Base-by-base conservation (phyloP, 495 filamentous ascomycete genomes). In the Xylaria cubensis region DNA sequence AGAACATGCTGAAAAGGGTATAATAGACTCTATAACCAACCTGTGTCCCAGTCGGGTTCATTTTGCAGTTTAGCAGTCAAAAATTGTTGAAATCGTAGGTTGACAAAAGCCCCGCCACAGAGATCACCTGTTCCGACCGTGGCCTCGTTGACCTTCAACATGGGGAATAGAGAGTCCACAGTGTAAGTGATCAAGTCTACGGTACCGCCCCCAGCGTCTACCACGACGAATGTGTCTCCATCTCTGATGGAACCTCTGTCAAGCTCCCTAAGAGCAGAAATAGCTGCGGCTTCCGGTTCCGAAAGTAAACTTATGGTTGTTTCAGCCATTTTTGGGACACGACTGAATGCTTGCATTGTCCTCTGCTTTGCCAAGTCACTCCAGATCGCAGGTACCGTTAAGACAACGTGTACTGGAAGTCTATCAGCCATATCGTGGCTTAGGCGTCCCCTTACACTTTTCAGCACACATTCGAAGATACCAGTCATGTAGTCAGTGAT, bases 181-280 rank as follows among this genome's bases (percentile, higher is more conserved):
- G 86, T 85, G 80, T 90, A 84, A 1, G 81, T 80, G 5, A 83
- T 79, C 66, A 88, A 70, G 74, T 87, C 88, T 21, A 89, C 87
- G 5, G 88, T 90, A n/a, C 88, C 88, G 39, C 88, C 88, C 6
- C 88, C 88, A 34, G 87, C 87, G 75, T 90, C 88, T 61, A 86
- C 87, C 2, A 90, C 83, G 41, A 89, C 81, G 71, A 89, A 83
- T 32, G 69, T 71, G 15, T 77, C 73, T 64, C 71, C 72, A 21
- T 70, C 42, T 39, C 69, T 64, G 13, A 78, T 63, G 39, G 61
- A 24, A 24, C 62, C 58, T 0, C 41, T 72, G 39, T 72, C 67
- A 19, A 76, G 8, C 3, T 63, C 59, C 12, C n/a, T n/a, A 41
- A 63, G 34, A 13, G 59, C 59, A 41, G 59, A 63, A 13, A 63